Conservation (phyloP, 495 filamentous ascomycete species). For the Elasticomyces elasticus region DNA sequence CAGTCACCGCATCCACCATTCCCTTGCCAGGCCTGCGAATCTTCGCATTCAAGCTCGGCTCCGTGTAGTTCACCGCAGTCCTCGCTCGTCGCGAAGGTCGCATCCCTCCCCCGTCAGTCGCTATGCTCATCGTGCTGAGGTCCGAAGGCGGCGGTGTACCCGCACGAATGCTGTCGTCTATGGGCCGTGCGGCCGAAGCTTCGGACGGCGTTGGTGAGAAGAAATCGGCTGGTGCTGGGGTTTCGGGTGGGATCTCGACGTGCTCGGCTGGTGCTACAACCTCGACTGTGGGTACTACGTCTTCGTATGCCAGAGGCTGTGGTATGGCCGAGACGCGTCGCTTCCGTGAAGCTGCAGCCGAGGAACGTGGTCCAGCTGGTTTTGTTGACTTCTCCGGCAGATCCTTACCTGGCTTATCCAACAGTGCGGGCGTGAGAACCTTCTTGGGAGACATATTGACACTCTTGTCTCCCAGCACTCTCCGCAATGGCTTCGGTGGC, state of each 20-base stretch:
- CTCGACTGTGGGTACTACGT: conserved; percentile 19
- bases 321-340: conserved; percentile 15
- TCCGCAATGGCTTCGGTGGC: conserved; percentile 19
- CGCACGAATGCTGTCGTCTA: conserved; percentile 16
- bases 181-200: conserved; percentile 22
- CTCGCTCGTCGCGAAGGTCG: conserved; percentile 31
- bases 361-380: neutral
- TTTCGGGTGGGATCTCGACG: conserved; percentile 24
- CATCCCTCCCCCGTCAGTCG: conserved; percentile 11
- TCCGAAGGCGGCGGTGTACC: conserved; percentile 33
- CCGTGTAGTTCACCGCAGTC: conserved; percentile 34
- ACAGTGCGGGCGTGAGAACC: neutral
- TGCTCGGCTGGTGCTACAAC: conserved; percentile 8
- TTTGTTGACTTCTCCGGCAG: conserved; percentile 19
- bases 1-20: conserved; percentile 30
- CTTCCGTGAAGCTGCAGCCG: neutral
- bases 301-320: conserved; percentile 10
- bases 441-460: conserved; percentile 34
- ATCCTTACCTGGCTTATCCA: conserved; percentile 17
- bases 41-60: conserved; percentile 32
- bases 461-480: conserved; percentile 29
- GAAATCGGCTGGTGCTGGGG: conserved; percentile 26
- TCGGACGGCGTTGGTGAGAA: conserved; percentile 32
- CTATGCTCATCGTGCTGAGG: conserved; percentile 14
- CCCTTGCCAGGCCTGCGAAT: conserved; percentile 34